Evolutionary conservation across 2,329 filamentous ascomycete genomes (phyloP), one percentile per base, ranked within the genome.

Genomic region (Trichoderma sp.): DNA sequence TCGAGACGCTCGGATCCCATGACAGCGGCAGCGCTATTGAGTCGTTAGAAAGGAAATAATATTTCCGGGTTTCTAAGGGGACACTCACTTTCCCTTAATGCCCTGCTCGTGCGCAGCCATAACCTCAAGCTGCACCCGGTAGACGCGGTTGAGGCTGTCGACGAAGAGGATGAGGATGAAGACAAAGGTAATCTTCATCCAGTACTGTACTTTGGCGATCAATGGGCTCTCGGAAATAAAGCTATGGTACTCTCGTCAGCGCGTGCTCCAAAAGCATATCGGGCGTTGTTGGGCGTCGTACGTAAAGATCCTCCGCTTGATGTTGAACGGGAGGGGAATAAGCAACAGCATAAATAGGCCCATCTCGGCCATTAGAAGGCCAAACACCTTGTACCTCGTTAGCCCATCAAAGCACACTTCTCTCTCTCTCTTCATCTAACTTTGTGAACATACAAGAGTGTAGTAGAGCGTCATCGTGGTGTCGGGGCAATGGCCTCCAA

Each of bases 81-180:
- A 15, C 1, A 86, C 86, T 73, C 84, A 89, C 87, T 83, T 76
- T 80, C 81, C 81, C 72, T 80, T 78, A 71, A 78, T 77, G 14
- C 76, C 73, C 72, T 79, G 86, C 79, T 96, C 94, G 73, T 89
- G 85, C 73, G 93, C 91, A 67, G 90, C 86, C 61, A 90, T 86
- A 71, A 98, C 87, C 85, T 99, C 96, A 75, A 96, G 84, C 84
- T 98, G 95, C 70, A 99, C 96, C 74, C 96, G 93, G 83, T 98
- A 99, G 79, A 99, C 96, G 75, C 96, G 93, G 80, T 91, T 91
- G 82, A 98, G 95, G 80, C 94, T 97, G 85, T 99, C 96, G 78
- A 98, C 89, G 85, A 99, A 99, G 75, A 99, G 91, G 75, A 99
- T 97, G 72, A 98, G 87, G 79, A 99, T 98, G 86, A 99, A 99